Evolutionary conservation across 345 rosid species (phyloP).

Genomic region (rapeseed (Brassica napus)): DNA sequence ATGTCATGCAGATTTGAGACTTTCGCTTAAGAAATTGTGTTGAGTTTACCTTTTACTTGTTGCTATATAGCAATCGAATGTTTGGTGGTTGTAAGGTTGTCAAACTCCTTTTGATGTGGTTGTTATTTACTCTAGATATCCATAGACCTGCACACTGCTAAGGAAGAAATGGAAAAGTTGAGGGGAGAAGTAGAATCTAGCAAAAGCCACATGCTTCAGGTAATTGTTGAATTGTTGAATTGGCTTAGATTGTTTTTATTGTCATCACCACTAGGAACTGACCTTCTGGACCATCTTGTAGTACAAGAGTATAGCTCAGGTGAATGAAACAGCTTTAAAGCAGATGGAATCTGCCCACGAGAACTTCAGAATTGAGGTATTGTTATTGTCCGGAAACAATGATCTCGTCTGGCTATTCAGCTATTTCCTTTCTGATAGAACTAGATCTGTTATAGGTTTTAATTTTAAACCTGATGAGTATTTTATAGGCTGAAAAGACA

Average conservation of each 20-base stretch:
- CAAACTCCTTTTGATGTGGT: constrained; percentile 24
- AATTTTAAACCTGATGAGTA: constrained; percentile 7
- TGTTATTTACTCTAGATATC: constrained; percentile 46
- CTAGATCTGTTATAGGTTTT: constrained; percentile 11
- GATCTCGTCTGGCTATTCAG: constrained; percentile 13
- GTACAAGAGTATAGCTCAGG: constrained; percentile 95
- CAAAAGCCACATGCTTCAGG: constrained; percentile 96
- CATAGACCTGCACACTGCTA: constrained; percentile 53
- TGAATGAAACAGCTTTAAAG: constrained; percentile 84
- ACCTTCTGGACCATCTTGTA: constrained; percentile 44
- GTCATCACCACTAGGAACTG: constrained; percentile 10
- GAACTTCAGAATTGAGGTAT: constrained; percentile 76
- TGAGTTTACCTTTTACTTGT: constrained; percentile 16
- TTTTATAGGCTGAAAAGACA: constrained; percentile 65
- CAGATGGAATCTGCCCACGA: constrained; percentile 93
- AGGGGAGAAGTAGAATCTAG: constrained; percentile 76
- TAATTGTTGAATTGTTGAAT: constrained; percentile 40
- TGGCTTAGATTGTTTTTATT: constrained; percentile 6
- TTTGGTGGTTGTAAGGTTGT: constrained; percentile 7
- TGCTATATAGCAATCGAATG: constrained; percentile 4
- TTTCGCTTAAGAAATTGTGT: not conserved
- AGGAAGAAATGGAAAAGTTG: constrained; percentile 68
- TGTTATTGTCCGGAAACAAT: constrained; percentile 14
- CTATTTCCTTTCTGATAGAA: constrained; percentile 16
- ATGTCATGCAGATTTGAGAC: constrained; percentile 14